A percentile compares a stretch with the other conserved stretches of the same genome.
Evolutionary conservation across 805 yeast species (phyloP).

Genomic region (Kuraishia hungarica): DNA sequence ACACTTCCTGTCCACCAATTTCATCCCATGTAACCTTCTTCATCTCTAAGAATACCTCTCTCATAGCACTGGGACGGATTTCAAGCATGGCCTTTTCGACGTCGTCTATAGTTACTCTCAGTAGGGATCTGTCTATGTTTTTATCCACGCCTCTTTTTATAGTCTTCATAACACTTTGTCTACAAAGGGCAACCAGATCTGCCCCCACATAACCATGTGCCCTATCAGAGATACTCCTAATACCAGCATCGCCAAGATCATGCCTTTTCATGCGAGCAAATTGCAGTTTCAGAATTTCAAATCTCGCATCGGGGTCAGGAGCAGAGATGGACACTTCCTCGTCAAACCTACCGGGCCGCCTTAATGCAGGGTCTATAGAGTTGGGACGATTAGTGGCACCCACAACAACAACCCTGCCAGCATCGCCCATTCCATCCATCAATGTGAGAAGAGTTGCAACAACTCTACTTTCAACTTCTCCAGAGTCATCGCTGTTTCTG

Average conservation of each 20-base stretch:
- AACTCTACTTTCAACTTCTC: constrained; percentile 85
- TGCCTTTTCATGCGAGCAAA: constrained; percentile 48
- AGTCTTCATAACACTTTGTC: constrained; percentile 84
- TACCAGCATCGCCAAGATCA: constrained; percentile 41
- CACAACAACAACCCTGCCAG: constrained; percentile 55
- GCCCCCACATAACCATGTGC: constrained; percentile 99
- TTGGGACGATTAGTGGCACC: constrained; percentile 97
- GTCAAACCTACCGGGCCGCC: constrained; percentile 92
- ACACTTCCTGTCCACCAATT: constrained; percentile 88
- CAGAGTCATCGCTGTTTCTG: constrained; percentile 75
- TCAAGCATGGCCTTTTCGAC: constrained; percentile 66
- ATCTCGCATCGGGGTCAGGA: constrained; percentile 79
- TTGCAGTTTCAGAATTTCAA: constrained; percentile 60
- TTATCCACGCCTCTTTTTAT: constrained; percentile 39
- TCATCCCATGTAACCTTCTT: constrained; percentile 92
- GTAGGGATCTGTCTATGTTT: constrained; percentile 15
- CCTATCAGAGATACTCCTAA: constrained; percentile 56
- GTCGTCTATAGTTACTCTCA: constrained; percentile 46
- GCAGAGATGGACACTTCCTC: constrained; percentile 88
- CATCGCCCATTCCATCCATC: constrained; percentile 69
- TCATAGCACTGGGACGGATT: constrained; percentile 95
- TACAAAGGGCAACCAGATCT: constrained; percentile 76
- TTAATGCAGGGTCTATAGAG: constrained; percentile 77
- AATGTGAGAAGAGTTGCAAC: constrained; percentile 81
- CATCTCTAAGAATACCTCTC: constrained; percentile 89